phyloP scores from a whole-genome alignment of 129 eudicot species.

The Saposhnikovia divaricata region DNA sequence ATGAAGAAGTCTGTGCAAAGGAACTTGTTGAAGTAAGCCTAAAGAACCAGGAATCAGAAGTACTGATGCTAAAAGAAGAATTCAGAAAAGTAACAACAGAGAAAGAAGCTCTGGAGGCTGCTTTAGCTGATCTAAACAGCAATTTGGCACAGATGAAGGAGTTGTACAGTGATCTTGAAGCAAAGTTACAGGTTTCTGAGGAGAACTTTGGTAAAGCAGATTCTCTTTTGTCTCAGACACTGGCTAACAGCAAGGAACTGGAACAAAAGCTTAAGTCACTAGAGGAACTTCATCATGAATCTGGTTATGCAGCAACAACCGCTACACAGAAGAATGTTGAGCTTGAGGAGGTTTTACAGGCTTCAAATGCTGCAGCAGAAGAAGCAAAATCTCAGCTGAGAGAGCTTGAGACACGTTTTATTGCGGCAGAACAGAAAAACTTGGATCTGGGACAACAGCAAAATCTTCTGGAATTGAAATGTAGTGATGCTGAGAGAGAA shows the following conservation, averaged over 20 bases:
- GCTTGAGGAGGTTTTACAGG: conserved; percentile 33
- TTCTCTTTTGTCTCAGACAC: conserved; percentile 55
- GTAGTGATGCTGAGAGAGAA: conserved; percentile 47
- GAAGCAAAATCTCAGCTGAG: conserved; percentile 48
- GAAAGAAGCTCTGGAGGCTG: conserved; percentile 48
- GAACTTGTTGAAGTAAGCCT: conserved; percentile 22
- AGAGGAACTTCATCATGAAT: conserved; percentile 42
- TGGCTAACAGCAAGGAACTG: conserved; percentile 48
- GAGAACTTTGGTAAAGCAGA: conserved; percentile 48
- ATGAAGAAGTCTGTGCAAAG: conserved; percentile 36
- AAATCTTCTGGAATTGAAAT: conserved; percentile 36
- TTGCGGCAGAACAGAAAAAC: conserved; percentile 34
- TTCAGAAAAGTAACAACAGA: conserved; percentile 30
- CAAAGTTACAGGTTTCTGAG: conserved; percentile 50
- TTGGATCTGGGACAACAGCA: conserved; percentile 38
- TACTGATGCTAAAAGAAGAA: conserved; percentile 39
- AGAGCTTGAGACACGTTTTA: conserved; percentile 33
- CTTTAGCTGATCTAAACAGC: conserved; percentile 39
- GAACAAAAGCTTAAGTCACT: conserved; percentile 45
- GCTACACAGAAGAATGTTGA: conserved; percentile 40
- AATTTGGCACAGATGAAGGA: conserved; percentile 44
- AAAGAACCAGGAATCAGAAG: conserved; percentile 25
- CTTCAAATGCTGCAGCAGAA: conserved; percentile 36
- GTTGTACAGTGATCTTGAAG: conserved; percentile 48
- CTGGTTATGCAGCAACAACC: conserved; percentile 27